A percentile compares a stretch with the other conserved stretches of the same genome.
Conservation (phyloP, 352 stramenopile species). For the Phytophthora chlamydospora region DNA sequence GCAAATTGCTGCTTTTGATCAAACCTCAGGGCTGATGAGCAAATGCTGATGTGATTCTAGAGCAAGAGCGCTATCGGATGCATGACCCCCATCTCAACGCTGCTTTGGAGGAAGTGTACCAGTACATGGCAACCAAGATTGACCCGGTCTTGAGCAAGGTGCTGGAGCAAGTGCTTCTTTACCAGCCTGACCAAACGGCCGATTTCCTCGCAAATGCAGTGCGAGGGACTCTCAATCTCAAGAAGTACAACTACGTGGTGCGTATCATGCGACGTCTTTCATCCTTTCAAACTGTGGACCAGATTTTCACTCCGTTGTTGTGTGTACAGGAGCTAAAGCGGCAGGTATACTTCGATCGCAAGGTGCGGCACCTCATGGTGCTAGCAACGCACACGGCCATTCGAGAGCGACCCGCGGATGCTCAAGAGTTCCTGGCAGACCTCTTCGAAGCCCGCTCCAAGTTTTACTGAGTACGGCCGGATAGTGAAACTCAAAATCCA, state of each 20-base stretch:
- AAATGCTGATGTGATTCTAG: slow-evolving; percentile 30
- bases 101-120: slow-evolving; percentile 62
- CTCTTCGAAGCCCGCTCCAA: slow-evolving; percentile 76
- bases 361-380: slow-evolving; percentile 74
- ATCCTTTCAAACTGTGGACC: neutral
- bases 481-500: neutral
- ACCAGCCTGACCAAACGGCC: slow-evolving; percentile 74
- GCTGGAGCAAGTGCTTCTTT: slow-evolving; percentile 74
- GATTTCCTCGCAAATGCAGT: slow-evolving; percentile 76
- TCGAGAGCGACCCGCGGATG: slow-evolving; percentile 63
- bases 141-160: slow-evolving; percentile 66
- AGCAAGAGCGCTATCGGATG: slow-evolving; percentile 62
- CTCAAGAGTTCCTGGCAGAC: slow-evolving; percentile 57
- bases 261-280: slow-evolving; percentile 3
- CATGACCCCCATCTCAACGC: slow-evolving; percentile 59
- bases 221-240: slow-evolving; percentile 66
- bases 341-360: slow-evolving; percentile 78
- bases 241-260: slow-evolving; percentile 81
- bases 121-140: slow-evolving; percentile 74
- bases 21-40: too few species aligned
- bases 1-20: neutral
- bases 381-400: slow-evolving; percentile 67
- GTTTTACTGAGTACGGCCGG: slow-evolving; percentile 50
- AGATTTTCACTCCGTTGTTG: neutral
- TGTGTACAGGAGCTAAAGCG: slow-evolving; percentile 58